Base-by-base conservation (phyloP, 2,329 filamentous ascomycete species). In the Periconia sp. region DNA sequence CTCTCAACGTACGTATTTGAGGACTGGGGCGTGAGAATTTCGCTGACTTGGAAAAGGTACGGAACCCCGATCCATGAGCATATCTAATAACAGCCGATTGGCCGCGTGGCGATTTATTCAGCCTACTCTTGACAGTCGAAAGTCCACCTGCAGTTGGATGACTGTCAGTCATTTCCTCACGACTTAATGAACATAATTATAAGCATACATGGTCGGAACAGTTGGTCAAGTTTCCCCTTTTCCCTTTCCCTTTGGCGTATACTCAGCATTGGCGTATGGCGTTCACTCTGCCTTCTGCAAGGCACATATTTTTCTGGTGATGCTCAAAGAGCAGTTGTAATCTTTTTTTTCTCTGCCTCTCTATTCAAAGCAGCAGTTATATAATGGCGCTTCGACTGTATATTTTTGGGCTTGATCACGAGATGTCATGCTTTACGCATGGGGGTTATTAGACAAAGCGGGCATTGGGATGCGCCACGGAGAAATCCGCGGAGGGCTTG, bases 1-100 rank as follows among this genome's bases (percentile, higher is more conserved):
- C 76, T 45, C 60, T 78, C n/a, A 77, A 77, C 20, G 76, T 80
- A 64, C 58, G 69, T 62, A 19, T 31, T n/a, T 17, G 2, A 13
- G 6, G n/a, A 23, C 23, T 33, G 41, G 50, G 23, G 15, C 13
- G 3, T 31, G 33, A 18, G 9, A n/a, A 23, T n/a, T 18, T 45
- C 52, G 35, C 57, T 68, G 50, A 67, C 45, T n/a, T 15, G 1
- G 15, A 20, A 11, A 27, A 71, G 68, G 62, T 70, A 35, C 65
- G 66, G 23, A 73, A 73, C 49, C 71, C 71, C 9, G 71, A 73
- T 55, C 64, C 66, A 9, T 45, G 27, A 45, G 23, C 3, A 27
- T 27, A 3, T 27, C 8, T 27, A 27, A 27, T 27, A 27, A 37
- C 5, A 11, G 15, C 13, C 33, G 33, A 37, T 11, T n/a, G 3